A percentile compares a stretch with the other conserved stretches of the same genome.
phyloP scores from a whole-genome alignment of 73 alveolate species.

The Paramecium sexaurelia region DNA sequence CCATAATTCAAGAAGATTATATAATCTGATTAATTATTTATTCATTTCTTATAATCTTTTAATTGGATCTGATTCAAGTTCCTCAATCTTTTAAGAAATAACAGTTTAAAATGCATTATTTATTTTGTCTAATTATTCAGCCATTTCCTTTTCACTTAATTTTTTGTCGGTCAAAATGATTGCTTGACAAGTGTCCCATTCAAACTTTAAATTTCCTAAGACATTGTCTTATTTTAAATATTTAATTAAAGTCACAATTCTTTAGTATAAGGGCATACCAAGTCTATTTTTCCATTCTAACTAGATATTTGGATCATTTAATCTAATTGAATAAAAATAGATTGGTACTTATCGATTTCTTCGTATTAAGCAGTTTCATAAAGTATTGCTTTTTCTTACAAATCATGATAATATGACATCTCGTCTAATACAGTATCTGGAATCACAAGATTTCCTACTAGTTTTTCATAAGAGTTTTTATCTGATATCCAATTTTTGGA shows the following conservation, averaged over 20 bases:
- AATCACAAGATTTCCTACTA: background rate
- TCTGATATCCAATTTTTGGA: background rate
- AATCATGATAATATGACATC: conserved; percentile 31
- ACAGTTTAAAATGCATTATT: background rate
- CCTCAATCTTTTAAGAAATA: background rate
- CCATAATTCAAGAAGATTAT: conserved; percentile 37
- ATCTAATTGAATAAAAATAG: background rate
- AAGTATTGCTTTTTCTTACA: background rate
- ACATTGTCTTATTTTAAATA: conserved; percentile 43
- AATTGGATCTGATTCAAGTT: background rate
- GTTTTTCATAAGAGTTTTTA: background rate
- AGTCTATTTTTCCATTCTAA: conserved; percentile 54
- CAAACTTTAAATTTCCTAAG: background rate
- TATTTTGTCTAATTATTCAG: conserved; percentile 37
- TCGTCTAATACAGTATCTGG: conserved; percentile 43
- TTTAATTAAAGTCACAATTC: conserved; percentile 12
- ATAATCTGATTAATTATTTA: conserved; percentile 48
- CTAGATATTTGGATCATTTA: background rate
- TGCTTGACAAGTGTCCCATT: conserved; percentile 48
- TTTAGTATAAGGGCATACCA: conserved; percentile 35
- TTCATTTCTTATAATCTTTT: conserved; percentile 1
- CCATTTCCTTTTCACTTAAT: background rate
- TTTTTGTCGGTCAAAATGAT: conserved; percentile 18
- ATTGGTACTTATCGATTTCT: background rate
- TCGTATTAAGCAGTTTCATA: conserved; percentile 17